A percentile compares a stretch with the other conserved stretches of the same genome.
phyloP scores from a whole-genome alignment of 2,329 filamentous ascomycete species.

The Botrytis fabae region DNA sequence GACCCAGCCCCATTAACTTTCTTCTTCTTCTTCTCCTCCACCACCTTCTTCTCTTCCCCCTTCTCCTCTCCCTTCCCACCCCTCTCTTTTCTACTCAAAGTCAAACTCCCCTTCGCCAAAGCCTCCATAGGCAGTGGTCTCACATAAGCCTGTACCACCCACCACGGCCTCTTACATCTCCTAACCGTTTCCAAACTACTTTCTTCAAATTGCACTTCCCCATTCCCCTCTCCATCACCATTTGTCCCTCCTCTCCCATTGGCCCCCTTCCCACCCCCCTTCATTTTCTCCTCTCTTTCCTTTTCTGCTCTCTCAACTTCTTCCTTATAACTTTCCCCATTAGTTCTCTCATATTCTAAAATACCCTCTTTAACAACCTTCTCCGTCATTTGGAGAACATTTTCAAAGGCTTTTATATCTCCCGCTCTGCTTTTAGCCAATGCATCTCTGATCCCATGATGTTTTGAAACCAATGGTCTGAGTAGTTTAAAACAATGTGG shows the following conservation, averaged over 20 bases:
- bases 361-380: constrained; percentile 70
- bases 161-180: constrained; percentile 79
- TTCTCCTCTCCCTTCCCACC: constrained; percentile 46
- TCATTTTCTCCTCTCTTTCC: constrained; percentile 32
- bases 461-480: constrained; percentile 73
- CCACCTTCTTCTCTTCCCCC: constrained; percentile 70
- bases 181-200: constrained; percentile 68
- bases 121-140: constrained; percentile 87
- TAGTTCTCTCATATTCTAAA: constrained; percentile 61
- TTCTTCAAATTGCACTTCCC: constrained; percentile 43
- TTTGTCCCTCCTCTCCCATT: constrained; percentile 37
- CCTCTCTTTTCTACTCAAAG: constrained; percentile 68
- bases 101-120: constrained; percentile 74
- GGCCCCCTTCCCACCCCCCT: constrained; percentile 39
- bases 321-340: constrained; percentile 51
- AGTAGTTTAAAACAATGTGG: constrained; percentile 92
- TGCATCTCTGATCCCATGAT: constrained; percentile 84
- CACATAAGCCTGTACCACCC: constrained; percentile 86
- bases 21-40: constrained; percentile 38
- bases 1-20: constrained; percentile 18
- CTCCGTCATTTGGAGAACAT: constrained; percentile 74
- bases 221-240: constrained; percentile 39
- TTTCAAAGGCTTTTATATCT: constrained; percentile 75
- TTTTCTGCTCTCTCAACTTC: constrained; percentile 38
- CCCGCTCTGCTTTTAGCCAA: constrained; percentile 68